Base-by-base conservation (phyloP, 768 basidiomycete species). In the Tricholoma sp. region DNA sequence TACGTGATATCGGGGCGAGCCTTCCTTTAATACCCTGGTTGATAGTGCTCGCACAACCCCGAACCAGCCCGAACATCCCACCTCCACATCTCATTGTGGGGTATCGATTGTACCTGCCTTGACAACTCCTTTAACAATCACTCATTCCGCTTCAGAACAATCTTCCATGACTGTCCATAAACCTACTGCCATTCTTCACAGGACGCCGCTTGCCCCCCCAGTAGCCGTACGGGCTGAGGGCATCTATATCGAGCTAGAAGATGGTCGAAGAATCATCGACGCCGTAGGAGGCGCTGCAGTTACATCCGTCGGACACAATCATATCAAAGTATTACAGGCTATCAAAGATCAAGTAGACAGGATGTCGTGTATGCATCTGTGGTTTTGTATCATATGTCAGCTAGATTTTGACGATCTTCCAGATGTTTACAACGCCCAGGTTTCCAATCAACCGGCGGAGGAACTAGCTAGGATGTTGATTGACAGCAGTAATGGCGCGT, bases 361-460 rank as follows among this genome's bases (percentile, higher is more conserved):
- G 62, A 72, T 93, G 41, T 76, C 89, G 18, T 94, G 91, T 91
- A 61, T 52, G 36, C 44, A 20, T 29, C 36, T 17, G 13, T 20
- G 29, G 54, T 15, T n/a, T 29, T n/a, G n/a, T n/a, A n/a, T n/a
- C n/a, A 39, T 42, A 29, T 52, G 12, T 47, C 28, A 48, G 31
- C 39, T 32, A 34, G 4, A 39, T 6, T 47, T 18, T n/a, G 36
- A 20, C 11, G n/a, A 33, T 41, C 17, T 29, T 31, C 11, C 52
- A 92, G 91, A 93, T 78, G 86, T 91, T 5, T 94, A 92, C 65
- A 92, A 88, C 60, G 86, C 91, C 83, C 91, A 93, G 65, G 67
- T 92, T 17, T 86, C 89, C 7, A 93, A 84, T 60, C 77, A 83
- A 53, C 89, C 91, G 50, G 91, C 93, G 10, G 91, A 94, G 64